phyloP scores from a whole-genome alignment of 768 basidiomycete genomes.

The Steccherinum ochraceum region DNA sequence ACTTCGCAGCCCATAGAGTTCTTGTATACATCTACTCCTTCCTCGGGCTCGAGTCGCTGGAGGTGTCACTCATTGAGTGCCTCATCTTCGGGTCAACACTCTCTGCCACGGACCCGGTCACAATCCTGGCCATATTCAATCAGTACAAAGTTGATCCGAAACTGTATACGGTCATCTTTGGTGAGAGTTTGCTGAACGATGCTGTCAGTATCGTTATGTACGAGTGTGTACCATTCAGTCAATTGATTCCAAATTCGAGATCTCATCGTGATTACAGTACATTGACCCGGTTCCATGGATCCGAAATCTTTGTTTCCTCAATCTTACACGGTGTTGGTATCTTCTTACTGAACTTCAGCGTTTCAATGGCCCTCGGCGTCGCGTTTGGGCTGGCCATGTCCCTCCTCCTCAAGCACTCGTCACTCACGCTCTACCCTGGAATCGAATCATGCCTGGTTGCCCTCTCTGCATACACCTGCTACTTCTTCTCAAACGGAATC shows the following conservation, averaged over 20 bases:
- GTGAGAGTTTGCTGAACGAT: slow-evolving; percentile 94
- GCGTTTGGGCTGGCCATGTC: slow-evolving; percentile 88
- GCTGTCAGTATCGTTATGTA: slow-evolving; percentile 99
- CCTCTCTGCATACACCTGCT: slow-evolving; percentile 91
- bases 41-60: slow-evolving; percentile 84
- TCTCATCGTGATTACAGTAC: slow-evolving; percentile 48
- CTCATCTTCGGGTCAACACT: slow-evolving; percentile 94
- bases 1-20: slow-evolving; percentile 61
- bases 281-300: slow-evolving; percentile 84
- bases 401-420: slow-evolving; percentile 90
- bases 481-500: slow-evolving; percentile 97
- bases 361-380: slow-evolving; percentile 92
- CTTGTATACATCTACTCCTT: slow-evolving; percentile 94
- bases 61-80: slow-evolving; percentile 85
- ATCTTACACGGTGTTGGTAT: slow-evolving; percentile 97
- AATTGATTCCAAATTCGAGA: neutral
- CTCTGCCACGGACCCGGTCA: slow-evolving; percentile 96
- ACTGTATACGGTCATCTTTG: slow-evolving; percentile 95
- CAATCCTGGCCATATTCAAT: slow-evolving; percentile 97
- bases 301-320: slow-evolving; percentile 79
- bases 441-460: slow-evolving; percentile 97
- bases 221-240: slow-evolving; percentile 61
- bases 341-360: slow-evolving; percentile 91
- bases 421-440: slow-evolving; percentile 77
- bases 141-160: slow-evolving; percentile 99